These are phyloP conservation scores for Fusarium goolgardi DNA, from an alignment of 2,329 filamentous ascomycete species.

Conservation along the genomic window DNA sequence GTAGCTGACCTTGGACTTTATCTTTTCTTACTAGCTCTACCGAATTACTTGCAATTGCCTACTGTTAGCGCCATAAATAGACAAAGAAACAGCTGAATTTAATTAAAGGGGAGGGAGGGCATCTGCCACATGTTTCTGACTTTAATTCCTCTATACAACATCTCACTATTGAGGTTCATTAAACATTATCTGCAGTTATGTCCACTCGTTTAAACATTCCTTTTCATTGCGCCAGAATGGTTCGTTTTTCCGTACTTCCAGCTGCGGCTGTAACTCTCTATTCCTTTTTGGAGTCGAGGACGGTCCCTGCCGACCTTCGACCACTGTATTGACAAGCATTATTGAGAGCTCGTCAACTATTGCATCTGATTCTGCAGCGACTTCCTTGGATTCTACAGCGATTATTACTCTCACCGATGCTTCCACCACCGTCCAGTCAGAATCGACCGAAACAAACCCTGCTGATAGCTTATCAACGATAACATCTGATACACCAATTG, in stretches of 20 bases:
- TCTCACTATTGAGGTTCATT: neutral
- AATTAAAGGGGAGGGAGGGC: no score
- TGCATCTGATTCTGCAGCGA: fast-evolving
- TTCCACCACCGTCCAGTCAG: neutral
- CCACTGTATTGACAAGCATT: neutral
- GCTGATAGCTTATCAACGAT: fast-evolving
- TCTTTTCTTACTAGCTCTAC: neutral
- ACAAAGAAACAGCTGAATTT: neutral
- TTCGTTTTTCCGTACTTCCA: neutral
- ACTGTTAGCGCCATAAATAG: neutral
- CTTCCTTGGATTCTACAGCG: neutral
- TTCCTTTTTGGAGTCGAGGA: neutral
- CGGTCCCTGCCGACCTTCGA: neutral
- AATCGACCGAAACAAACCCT: neutral
- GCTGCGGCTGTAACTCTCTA: neutral
- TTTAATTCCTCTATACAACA: neutral
- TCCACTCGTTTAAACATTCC: neutral
- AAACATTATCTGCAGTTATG: neutral
- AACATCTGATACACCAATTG: neutral
- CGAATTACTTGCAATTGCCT: neutral
- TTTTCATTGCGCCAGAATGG: neutral
- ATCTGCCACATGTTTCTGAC: neutral
- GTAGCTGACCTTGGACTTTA: neutral
- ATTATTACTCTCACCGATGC: neutral
- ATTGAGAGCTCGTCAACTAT: neutral